These are phyloP conservation scores for Tulasnella sp. DNA, from an alignment of 768 basidiomycete genomes.

Conservation along the genomic window DNA sequence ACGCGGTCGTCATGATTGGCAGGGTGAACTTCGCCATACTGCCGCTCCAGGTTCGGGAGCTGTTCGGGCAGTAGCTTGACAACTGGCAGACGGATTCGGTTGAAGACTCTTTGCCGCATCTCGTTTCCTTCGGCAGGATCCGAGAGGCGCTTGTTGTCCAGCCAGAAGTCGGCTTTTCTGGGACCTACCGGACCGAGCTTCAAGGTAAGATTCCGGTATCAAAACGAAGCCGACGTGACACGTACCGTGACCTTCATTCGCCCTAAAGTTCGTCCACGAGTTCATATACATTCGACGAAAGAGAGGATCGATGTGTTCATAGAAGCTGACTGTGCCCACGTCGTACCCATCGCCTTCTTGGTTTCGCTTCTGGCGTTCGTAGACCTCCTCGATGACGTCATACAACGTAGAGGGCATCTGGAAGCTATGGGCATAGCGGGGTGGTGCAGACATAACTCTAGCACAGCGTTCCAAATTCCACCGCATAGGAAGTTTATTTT, in stretches of 20 bases:
- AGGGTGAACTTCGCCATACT: neutral
- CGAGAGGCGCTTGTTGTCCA: neutral
- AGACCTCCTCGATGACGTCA: conserved; percentile 11
- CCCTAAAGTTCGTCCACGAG: conserved; percentile 10
- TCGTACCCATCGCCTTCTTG: neutral
- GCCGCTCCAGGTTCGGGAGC: neutral
- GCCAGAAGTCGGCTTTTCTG: neutral
- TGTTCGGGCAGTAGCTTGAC: neutral
- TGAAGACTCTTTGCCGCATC: neutral
- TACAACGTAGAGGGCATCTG: conserved; percentile 4
- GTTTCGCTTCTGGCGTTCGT: conserved; percentile 1
- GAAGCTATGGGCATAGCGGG: neutral
- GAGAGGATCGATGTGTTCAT: neutral
- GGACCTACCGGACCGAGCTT: neutral
- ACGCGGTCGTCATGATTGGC: neutral
- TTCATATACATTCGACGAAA: neutral
- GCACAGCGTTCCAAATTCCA: neutral
- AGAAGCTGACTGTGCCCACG: neutral
- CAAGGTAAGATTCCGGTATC: neutral
- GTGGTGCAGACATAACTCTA: neutral
- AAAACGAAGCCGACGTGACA: neutral
- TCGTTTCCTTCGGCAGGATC: neutral
- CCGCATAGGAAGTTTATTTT: too few relatives aligned
- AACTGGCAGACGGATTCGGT: neutral
- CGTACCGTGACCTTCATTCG: conserved; percentile 10